Percentiles rank a stretch among this genome's conserved stretches.
These are phyloP conservation scores for Akanthomyces lecanii DNA, from an alignment of 2,329 filamentous ascomycete genomes.

Conservation along the genomic window DNA sequence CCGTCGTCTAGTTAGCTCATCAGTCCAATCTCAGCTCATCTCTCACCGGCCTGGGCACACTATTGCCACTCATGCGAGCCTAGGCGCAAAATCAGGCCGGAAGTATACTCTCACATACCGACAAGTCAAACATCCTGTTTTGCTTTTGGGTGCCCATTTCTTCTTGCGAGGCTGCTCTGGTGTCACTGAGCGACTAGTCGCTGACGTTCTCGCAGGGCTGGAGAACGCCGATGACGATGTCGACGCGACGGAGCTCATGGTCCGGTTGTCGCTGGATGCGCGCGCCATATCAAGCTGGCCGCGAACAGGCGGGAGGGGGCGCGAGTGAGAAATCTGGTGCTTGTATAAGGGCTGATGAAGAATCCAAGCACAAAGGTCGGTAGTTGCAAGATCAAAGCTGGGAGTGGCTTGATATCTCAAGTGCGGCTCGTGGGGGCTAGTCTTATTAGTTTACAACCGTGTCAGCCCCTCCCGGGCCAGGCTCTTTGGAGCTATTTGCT, in stretches of 20 bases:
- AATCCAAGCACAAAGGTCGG: neutral
- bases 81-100: too few relatives aligned
- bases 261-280: too few relatives aligned
- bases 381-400: neutral
- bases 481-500: neutral
- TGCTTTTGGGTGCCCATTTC: slow-evolving; percentile 6
- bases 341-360: neutral
- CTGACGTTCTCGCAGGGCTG: neutral
- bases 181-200: neutral
- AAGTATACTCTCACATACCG: neutral
- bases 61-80: neutral
- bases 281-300: too few relatives aligned
- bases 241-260: neutral
- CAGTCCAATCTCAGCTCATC: too few relatives aligned
- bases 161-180: slow-evolving; percentile 1
- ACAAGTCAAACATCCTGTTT: slow-evolving; percentile 3
- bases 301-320: neutral
- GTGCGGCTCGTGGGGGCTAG: neutral
- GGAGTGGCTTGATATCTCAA: neutral
- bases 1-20: neutral
- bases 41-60: neutral
- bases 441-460: neutral
- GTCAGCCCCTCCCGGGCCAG: neutral
- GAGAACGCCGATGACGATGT: neutral
- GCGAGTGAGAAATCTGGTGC: too few relatives aligned